Base-by-base conservation (phyloP, 2,329 filamentous ascomycete genomes). In the Hypoxylon sp. region DNA sequence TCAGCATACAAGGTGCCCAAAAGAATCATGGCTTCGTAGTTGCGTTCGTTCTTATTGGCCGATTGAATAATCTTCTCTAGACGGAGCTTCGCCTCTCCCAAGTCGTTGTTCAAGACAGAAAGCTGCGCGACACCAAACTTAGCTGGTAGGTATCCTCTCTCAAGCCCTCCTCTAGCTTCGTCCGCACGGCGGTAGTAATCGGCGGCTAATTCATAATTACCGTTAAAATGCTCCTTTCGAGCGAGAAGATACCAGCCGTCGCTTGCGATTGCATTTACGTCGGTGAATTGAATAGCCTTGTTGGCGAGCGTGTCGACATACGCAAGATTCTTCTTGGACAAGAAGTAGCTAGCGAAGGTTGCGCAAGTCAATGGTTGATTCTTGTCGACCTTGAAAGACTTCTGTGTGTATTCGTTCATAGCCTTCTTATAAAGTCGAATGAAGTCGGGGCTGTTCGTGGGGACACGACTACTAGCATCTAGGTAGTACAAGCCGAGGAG, bases 191-290 rank as follows among this genome's bases (percentile, higher is more conserved):
- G 89, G 80, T 99, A 99, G 79, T 91, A 97, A 75, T 97, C 93
- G 19, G 87, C 89, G 1, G 96, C 95, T 62, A 89, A 91, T 19
- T 91, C 86, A 6, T 88, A 81, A 64, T 98, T 90, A 46, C 92
- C 91, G 64, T 89, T 88, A 72, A 93, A 93, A 77, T 99, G 96
- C 70, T 95, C 93, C 78, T 97, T 98, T 67, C 94, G 88, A 29
- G 94, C 96, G 44, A 98, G 88, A 7, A 98, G 82, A 80, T 98
- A 99, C 94, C 95, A 98, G 37, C 96, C 97, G 78, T 99, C 97
- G 81, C 95, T 97, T 24, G 95, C 95, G 79, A 98, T 93, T 2
- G 94, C 93, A 79, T 97, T 97, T 73, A 98, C 93, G 77, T 99
- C 96, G 2, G 96, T 98, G 75, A 93, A 91, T 76, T 98, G 93